A percentile compares a stretch with the other conserved stretches of the same genome.
phyloP scores from a whole-genome alignment of 2,329 filamentous ascomycete species.

The Neophaeococcomyces mojaviensis region DNA sequence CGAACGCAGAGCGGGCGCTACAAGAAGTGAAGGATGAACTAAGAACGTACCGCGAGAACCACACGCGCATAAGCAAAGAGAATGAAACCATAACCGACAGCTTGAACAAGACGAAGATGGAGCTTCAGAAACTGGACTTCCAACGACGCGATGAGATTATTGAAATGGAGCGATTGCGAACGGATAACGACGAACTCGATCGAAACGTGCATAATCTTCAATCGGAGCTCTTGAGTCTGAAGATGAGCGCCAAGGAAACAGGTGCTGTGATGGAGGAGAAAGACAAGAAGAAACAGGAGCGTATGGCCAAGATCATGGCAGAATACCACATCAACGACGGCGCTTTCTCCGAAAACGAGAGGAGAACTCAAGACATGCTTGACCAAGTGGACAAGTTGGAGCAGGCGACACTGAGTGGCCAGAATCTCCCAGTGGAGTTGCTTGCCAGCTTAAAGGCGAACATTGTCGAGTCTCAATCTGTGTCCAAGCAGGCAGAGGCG shows the following conservation, averaged over 20 bases:
- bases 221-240: constrained; percentile 83
- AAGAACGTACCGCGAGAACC: constrained; percentile 73
- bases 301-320: constrained; percentile 99
- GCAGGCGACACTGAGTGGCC: constrained; percentile 67
- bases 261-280: constrained; percentile 88
- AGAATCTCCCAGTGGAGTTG: constrained; percentile 73
- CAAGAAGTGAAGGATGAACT: constrained; percentile 82
- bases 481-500: constrained; percentile 86
- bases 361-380: constrained; percentile 73
- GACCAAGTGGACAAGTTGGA: constrained; percentile 72
- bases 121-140: constrained; percentile 88
- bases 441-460: constrained; percentile 68
- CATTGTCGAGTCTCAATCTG: constrained; percentile 81
- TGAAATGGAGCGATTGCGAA: constrained; percentile 95
- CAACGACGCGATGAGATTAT: constrained; percentile 96
- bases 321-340: constrained; percentile 91
- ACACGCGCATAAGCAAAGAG: constrained; percentile 73
- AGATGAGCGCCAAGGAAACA: constrained; percentile 93
- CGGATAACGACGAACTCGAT: constrained; percentile 89
- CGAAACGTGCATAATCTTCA: constrained; percentile 89
- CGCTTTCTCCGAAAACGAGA: constrained; percentile 88
- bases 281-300: constrained; percentile 96
- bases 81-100: constrained; percentile 82
- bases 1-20: constrained; percentile 69
- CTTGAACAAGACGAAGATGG: constrained; percentile 91